Evolutionary conservation across 495 filamentous ascomycete species (phyloP).

Genomic region (Talaromyces adpressus): DNA sequence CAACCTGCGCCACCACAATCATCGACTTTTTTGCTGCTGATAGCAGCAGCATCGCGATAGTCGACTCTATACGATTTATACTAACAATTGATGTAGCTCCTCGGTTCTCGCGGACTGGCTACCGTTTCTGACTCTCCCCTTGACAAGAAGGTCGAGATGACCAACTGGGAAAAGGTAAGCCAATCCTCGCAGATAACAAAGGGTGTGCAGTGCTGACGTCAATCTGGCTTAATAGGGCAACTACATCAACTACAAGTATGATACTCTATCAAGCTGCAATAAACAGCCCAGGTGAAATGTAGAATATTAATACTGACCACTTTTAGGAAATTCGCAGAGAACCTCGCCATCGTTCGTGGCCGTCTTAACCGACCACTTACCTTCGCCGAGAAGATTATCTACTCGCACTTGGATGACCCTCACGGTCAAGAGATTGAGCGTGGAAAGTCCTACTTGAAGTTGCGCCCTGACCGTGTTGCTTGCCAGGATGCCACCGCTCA

Average conservation of each 20-base stretch:
- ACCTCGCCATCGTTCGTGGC: slow-evolving; percentile 79
- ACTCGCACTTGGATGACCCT: slow-evolving; percentile 97
- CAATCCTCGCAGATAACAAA: slow-evolving; percentile 3
- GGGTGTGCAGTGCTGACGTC: neutral
- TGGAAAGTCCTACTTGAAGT: slow-evolving; percentile 88
- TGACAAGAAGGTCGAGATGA: slow-evolving; percentile 76
- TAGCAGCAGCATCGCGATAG: neutral
- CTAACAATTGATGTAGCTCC: slow-evolving; percentile 30
- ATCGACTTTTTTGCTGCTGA: neutral
- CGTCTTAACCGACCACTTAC: slow-evolving; percentile 90
- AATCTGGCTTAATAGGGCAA: slow-evolving; percentile 46
- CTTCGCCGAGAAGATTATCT: slow-evolving; percentile 96
- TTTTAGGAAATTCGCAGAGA: slow-evolving; percentile 95
- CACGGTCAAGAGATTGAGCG: slow-evolving; percentile 94
- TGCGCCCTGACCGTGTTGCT: slow-evolving; percentile 95
- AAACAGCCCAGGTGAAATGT: neutral
- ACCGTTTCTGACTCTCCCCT: slow-evolving; percentile 58
- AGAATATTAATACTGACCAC: slow-evolving; percentile 10
- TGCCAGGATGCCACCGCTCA: slow-evolving; percentile 99
- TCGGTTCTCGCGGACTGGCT: slow-evolving; percentile 50
- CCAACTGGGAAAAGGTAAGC: slow-evolving; percentile 62
- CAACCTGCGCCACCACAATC: slow-evolving; percentile 6
- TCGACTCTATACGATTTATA: slow-evolving; percentile 8
- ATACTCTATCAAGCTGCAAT: slow-evolving; percentile 6
- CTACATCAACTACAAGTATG: slow-evolving; percentile 74